phyloP scores from a whole-genome alignment of 495 filamentous ascomycete genomes.

The Paragyromitra xinjiangensis region DNA sequence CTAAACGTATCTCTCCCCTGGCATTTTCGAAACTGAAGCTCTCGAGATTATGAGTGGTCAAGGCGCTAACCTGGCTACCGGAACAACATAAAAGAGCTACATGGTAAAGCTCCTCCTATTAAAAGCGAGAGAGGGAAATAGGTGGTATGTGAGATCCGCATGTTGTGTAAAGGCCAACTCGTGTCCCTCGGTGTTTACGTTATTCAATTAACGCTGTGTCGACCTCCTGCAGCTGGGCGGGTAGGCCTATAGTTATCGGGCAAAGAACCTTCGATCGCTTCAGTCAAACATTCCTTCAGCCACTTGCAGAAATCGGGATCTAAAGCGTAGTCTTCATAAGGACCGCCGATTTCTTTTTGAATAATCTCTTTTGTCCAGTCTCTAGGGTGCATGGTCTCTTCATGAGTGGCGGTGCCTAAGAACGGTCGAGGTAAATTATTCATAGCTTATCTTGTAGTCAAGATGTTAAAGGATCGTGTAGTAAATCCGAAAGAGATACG shows the following conservation, averaged over 20 bases:
- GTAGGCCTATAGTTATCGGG: not conserved
- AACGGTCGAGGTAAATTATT: not conserved
- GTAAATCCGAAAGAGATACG: not conserved
- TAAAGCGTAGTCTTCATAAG: conserved; percentile 18
- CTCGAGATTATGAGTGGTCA: not conserved
- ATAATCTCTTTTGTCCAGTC: conserved; percentile 10
- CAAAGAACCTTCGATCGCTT: not conserved
- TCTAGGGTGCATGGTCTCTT: conserved; percentile 1
- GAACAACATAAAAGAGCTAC: not conserved
- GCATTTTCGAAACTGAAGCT: not conserved
- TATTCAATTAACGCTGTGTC: not conserved
- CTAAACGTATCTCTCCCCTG: not conserved
- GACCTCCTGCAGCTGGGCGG: not conserved
- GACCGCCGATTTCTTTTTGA: conserved; percentile 1
- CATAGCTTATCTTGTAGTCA: not conserved
- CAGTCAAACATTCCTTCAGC: conserved; percentile 17
- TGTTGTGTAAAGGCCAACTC: not conserved
- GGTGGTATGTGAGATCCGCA: not conserved
- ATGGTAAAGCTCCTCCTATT: not conserved
- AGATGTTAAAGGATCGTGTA: not conserved
- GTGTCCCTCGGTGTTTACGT: not conserved
- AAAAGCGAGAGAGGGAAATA: not conserved
- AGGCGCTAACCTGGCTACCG: not conserved
- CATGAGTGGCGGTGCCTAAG: not conserved
- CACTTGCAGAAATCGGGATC: conserved; percentile 8